Evolutionary conservation across 768 basidiomycete species (phyloP), one percentile per base, ranked within the genome.

Genomic region (Mrakia gelida): DNA sequence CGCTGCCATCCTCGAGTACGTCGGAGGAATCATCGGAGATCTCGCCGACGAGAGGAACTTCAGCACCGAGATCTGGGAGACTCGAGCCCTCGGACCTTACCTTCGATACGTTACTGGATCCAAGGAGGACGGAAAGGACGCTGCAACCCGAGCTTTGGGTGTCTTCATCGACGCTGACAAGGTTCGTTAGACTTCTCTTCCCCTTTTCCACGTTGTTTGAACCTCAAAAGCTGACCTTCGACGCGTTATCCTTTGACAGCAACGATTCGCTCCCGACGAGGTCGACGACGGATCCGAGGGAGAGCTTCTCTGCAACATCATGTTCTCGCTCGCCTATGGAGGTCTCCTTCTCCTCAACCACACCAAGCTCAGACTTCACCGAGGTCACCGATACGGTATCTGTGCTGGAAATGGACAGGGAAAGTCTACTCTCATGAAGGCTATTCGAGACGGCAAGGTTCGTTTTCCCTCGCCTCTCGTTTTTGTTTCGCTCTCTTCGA

Each of bases 381-480:
- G 94, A 81, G 96, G 95, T 41, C 90, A 90, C 81, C 89, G 95
- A 80, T 98, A 98, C 85, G 95, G 96, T 82, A 94, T 98, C 81
- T 90, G 96, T 68, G 96, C 95, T 41, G 88, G 92, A n/a, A 98
- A 98, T 84, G 96, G 96, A 79, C 91, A 92, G 77, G 96, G 96
- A 80, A 98, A 98, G 85, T 92, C 92, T 26, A 98, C 96, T 4
- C 89, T 98, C 62, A 91, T 98, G 91, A 93, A 95, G 82, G 95
- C 96, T 82, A 89, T 98, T 80, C 90, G 93, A 77, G 94, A 96
- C 82, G 92, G 93, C 78, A 98, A 98, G 86, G 92, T 93, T 10
- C 11, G 71, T 54, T 28, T 49, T 30, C n/a, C 8, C 15, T n/a
- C 32, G 23, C 32, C 7, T 9, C 38, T 38, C 65, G 28, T 18